Evolutionary conservation across 805 yeast genomes (phyloP), one percentile per base, ranked within the genome.

Genomic region (Isabelozyma rhagii): DNA sequence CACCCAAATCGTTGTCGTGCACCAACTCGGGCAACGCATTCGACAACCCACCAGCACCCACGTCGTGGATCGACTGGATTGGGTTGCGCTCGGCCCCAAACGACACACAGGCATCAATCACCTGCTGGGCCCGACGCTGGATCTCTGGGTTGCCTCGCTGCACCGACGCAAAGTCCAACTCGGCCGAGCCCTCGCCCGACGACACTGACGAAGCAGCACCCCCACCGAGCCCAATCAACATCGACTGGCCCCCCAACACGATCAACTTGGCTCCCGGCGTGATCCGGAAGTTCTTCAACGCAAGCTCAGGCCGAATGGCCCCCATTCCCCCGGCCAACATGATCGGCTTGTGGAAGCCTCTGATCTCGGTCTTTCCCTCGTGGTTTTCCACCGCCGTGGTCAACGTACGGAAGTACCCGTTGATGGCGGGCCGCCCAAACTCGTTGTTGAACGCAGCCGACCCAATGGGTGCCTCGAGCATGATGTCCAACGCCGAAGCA

Each of bases 281-380:
- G 58, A 94, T 90, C 52, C 82, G 85, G 51, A 83, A 82, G 68
- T 90, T 87, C 70, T 94, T 94, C 57, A 94, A 77, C 6, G 98
- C 92, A 63, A 92, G 82, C 55, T 82, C 89, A 5, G 98, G 98
- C 69, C 99, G 83, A 45, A 93, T 89, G 38, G 97, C 86, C 66
- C 99, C 99, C 77, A 94, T 81, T 63, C 99, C 99, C 77, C 99
- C 99, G 46, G 99, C 99, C 71, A 94, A 73, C 99, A 94, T 94
- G 63, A 94, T 94, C 44, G 99, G 99, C 72, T 94, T 94, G 71
- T 94, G 99, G 83, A 85, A 94, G 41, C 99, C 99, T 72, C 98
- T 83, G 56, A 89, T 72, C 68, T 89, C 97, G 47, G 75, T 74
- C 55, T 84, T 75, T 36, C 85, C 87, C 44, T 82, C 77, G 43